Conservation (phyloP, 208 protist species). For the Crithidia acanthocephali region DNA sequence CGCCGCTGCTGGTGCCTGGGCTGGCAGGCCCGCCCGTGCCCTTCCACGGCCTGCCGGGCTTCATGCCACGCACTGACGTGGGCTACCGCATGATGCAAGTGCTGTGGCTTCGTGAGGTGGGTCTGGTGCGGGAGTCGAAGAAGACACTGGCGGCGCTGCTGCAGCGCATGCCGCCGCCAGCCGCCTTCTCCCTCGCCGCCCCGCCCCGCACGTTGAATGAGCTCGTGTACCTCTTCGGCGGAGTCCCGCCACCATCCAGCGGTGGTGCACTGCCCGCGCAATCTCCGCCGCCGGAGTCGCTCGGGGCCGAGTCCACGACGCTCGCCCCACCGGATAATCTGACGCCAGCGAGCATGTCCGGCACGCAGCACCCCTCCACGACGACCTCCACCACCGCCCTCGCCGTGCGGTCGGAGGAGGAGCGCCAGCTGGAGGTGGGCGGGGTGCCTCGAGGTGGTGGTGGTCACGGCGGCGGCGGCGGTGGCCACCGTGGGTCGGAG, state of each 20-base stretch:
- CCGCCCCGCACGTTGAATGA: slow-evolving; percentile 53
- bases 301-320: neutral
- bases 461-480: no score
- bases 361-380: slow-evolving; percentile 1
- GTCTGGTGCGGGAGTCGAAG: slow-evolving; percentile 42
- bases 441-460: neutral
- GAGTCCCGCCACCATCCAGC: slow-evolving; percentile 19
- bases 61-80: slow-evolving; percentile 36
- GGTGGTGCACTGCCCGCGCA: neutral
- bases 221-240: slow-evolving; percentile 47
- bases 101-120: slow-evolving; percentile 75
- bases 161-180: slow-evolving; percentile 32
- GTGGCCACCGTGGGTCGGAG: neutral
- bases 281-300: neutral
- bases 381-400: neutral
- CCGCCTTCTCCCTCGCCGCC: slow-evolving; percentile 27
- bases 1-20: slow-evolving; percentile 16
- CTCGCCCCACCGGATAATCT: neutral
- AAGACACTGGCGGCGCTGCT: slow-evolving; percentile 25
- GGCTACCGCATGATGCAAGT: slow-evolving; percentile 73
- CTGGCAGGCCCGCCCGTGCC: slow-evolving; percentile 18
- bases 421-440: neutral
- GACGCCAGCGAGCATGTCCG: slow-evolving; percentile 5
- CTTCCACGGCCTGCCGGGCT: slow-evolving; percentile 54
- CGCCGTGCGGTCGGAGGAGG: neutral